phyloP scores from a whole-genome alignment of 2,329 filamentous ascomycete species.

The Zalaria obscura region DNA sequence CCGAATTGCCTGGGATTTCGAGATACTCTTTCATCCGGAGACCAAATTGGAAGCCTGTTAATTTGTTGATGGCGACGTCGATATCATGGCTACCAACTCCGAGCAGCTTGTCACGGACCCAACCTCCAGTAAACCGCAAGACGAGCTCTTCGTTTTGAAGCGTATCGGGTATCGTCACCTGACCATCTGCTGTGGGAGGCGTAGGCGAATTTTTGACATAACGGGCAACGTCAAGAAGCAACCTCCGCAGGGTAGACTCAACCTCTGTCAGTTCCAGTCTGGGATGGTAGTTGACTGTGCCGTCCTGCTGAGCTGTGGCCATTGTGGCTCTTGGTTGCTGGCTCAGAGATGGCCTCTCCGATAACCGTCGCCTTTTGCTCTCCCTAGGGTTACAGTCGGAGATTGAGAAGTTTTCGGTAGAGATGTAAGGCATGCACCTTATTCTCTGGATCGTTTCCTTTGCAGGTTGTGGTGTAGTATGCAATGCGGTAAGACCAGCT shows the following conservation, averaged over 20 bases:
- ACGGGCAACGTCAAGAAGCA: constrained; percentile 69
- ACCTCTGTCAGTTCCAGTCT: constrained; percentile 49
- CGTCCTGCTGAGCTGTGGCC: neutral
- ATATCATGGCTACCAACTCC: constrained; percentile 63
- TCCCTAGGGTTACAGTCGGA: too few species aligned
- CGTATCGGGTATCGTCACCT: constrained; percentile 26
- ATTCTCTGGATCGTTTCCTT: neutral
- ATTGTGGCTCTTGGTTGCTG: too few species aligned
- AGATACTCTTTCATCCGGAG: constrained; percentile 55
- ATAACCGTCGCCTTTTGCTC: too few species aligned
- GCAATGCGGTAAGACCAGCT: too few species aligned
- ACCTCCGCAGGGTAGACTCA: constrained; percentile 57
- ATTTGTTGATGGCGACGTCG: constrained; percentile 70
- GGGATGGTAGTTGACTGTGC: constrained; percentile 4
- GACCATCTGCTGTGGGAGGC: constrained; percentile 10
- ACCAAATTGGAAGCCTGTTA: constrained; percentile 72
- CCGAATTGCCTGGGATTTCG: constrained; percentile 41
- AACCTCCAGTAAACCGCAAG: constrained; percentile 71
- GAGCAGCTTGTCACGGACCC: constrained; percentile 75
- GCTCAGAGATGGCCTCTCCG: too few species aligned
- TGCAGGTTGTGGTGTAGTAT: too few species aligned
- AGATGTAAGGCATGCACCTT: neutral
- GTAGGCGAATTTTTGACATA: constrained; percentile 41
- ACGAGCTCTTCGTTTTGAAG: constrained; percentile 34
- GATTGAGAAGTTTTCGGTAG: too few species aligned